Evolutionary conservation across 257 asterid species (phyloP).

Genomic region (Gardenia jasminoides): DNA sequence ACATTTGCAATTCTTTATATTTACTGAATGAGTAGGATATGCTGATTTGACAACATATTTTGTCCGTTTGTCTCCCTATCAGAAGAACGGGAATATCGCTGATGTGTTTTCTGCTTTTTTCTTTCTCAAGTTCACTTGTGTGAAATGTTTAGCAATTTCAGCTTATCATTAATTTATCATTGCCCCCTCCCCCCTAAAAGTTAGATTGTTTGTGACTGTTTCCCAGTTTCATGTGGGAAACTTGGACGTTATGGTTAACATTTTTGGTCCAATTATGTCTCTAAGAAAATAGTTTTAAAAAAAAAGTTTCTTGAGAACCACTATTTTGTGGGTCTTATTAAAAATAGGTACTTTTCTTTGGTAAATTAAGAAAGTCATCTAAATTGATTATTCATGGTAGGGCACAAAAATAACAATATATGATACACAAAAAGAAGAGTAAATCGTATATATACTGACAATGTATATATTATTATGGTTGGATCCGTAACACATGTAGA

Average conservation of each 20-base stretch:
- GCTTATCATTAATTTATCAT: constrained; percentile 14
- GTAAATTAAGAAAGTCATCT: too few species aligned
- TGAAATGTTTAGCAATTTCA: background rate
- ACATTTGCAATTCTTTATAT: background rate
- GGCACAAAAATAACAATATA: too few species aligned
- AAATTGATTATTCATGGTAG: too few species aligned
- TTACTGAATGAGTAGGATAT: constrained; percentile 26
- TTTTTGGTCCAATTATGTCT: background rate
- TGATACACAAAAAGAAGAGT: too few species aligned
- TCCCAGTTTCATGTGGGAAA: constrained; percentile 17
- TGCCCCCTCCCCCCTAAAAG: constrained; percentile 20
- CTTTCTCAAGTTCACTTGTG: background rate
- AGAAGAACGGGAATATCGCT: constrained; percentile 66
- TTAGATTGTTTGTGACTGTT: constrained; percentile 12
- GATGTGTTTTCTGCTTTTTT: constrained; percentile 32
- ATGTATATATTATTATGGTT: too few species aligned
- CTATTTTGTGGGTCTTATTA: too few species aligned
- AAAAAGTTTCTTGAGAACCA: too few species aligned
- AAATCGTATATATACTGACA: too few species aligned
- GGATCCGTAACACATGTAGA: too few species aligned
- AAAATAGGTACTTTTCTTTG: too few species aligned
- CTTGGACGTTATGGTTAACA: background rate
- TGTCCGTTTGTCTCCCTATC: constrained; percentile 68
- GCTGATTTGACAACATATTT: constrained; percentile 55
- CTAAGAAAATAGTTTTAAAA: too few species aligned